These are phyloP conservation scores for Yamadazyma sp. DNA, from an alignment of 1,139 yeast species.

Conservation along the genomic window DNA sequence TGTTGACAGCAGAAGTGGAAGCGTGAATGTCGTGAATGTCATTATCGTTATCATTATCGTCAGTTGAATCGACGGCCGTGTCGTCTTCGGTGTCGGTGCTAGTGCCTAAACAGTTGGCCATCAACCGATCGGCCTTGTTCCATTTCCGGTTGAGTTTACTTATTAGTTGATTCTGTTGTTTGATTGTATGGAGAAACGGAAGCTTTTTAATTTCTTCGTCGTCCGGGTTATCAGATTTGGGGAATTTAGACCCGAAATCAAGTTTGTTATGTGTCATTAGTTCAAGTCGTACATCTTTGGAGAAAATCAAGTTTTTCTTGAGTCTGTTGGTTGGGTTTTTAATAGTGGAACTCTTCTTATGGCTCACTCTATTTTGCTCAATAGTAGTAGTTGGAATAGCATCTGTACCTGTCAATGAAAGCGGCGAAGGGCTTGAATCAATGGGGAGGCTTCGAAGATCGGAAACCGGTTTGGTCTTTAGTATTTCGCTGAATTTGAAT, in stretches of 20 bases:
- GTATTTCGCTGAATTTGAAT: conserved; percentile 27
- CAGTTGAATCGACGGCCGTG: not conserved
- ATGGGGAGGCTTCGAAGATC: conserved; percentile 10
- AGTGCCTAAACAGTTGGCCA: conserved; percentile 1
- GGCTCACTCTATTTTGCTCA: conserved; percentile 12
- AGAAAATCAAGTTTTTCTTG: conserved; percentile 29
- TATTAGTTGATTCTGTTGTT: conserved; percentile 34
- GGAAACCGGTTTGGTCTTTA: conserved; percentile 9
- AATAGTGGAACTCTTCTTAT: conserved; percentile 8
- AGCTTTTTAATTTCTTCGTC: conserved; percentile 5
- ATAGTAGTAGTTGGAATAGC: conserved; percentile 10
- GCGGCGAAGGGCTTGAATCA: conserved; percentile 25
- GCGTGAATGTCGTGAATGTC: conserved; percentile 5
- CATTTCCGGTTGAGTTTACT: conserved; percentile 37
- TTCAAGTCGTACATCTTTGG: conserved; percentile 43
- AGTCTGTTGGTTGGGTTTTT: conserved; percentile 5
- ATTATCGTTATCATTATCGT: conserved; percentile 1
- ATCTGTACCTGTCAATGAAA: conserved; percentile 18
- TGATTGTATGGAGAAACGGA: conserved; percentile 13
- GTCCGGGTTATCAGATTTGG: conserved; percentile 1
- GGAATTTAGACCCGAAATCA: conserved; percentile 8
- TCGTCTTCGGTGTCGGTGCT: conserved; percentile 1
- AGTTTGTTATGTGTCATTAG: conserved; percentile 17
- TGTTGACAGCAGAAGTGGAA: not conserved
- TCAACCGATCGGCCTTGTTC: conserved; percentile 23